These are phyloP conservation scores for Olyra latifolia DNA, from an alignment of 176 grass and related monocot genomes.

Conservation along the genomic window DNA sequence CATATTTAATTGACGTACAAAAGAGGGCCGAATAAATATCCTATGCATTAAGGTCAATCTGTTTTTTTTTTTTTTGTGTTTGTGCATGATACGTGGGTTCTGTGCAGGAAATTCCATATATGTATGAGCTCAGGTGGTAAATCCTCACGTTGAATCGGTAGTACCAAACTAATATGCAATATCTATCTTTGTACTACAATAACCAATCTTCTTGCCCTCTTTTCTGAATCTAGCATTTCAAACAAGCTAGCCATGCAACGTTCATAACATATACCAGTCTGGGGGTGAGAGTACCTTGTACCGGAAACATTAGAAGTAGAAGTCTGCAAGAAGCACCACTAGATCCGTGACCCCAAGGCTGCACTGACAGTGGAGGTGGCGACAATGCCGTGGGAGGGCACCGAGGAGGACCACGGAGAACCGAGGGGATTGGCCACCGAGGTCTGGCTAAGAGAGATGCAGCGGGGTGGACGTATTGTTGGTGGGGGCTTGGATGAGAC, in stretches of 20 bases:
- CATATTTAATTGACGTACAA: not conserved
- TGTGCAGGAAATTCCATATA: constrained; percentile 9
- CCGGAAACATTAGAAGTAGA: constrained; percentile 90
- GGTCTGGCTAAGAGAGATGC: no score
- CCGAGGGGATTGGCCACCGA: no score
- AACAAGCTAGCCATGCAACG: not conserved
- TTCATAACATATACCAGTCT: not conserved
- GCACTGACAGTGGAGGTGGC: no score
- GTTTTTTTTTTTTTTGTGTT: constrained; percentile 28
- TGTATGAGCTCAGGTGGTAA: not conserved
- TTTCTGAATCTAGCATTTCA: constrained; percentile 36
- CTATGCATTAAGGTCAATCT: constrained; percentile 7
- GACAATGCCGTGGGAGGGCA: no score
- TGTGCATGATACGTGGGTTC: not conserved
- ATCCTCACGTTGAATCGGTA: not conserved
- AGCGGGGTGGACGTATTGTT: no score
- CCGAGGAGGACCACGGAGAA: no score
- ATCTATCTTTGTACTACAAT: constrained; percentile 8
- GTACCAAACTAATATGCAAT: constrained; percentile 6
- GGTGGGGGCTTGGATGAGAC: no score
- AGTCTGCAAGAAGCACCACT: no score
- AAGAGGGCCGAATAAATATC: not conserved
- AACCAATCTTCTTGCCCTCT: not conserved
- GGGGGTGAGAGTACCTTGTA: constrained; percentile 31
- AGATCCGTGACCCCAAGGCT: no score